phyloP scores from a whole-genome alignment of 169 alveolate genomes.

The Eimeria falciformis region DNA sequence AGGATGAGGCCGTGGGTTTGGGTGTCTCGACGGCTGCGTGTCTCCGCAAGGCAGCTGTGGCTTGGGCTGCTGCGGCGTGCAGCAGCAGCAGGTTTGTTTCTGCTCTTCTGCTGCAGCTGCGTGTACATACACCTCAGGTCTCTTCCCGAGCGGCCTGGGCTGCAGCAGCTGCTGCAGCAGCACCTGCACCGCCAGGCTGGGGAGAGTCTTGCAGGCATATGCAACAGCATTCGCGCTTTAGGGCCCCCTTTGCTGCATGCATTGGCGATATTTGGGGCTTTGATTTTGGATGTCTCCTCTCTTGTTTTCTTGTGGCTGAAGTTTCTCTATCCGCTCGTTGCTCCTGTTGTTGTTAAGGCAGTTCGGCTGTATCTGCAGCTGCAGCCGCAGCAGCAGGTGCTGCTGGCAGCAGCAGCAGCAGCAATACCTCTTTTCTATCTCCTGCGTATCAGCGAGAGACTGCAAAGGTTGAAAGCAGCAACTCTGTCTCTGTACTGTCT shows the following conservation, averaged over 20 bases:
- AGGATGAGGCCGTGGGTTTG: conserved; percentile 3
- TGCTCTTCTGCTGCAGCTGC: conserved; percentile 2
- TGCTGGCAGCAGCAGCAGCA: conserved; percentile 12
- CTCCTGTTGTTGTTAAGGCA: background rate
- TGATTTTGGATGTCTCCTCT: background rate
- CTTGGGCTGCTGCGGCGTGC: conserved; percentile 6
- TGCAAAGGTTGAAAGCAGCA: background rate
- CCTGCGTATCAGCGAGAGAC: background rate
- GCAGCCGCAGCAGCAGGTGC: conserved; percentile 27
- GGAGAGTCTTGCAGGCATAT: background rate
- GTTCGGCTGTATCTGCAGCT: conserved; percentile 1
- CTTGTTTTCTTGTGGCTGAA: background rate
- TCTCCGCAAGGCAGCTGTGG: background rate
- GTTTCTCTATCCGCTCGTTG: background rate
- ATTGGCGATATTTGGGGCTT: background rate
- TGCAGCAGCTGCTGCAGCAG: conserved; percentile 19
- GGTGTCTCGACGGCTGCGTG: background rate
- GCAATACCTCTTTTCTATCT: background rate
- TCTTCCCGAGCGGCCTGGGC: background rate
- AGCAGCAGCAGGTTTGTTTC: background rate
- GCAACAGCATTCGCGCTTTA: background rate
- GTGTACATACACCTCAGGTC: background rate
- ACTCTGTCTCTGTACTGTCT: background rate
- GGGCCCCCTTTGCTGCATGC: background rate
- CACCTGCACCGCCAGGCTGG: background rate